Evolutionary conservation across 2,329 filamentous ascomycete genomes (phyloP).

Genomic region (Sporothrix curviconia): DNA sequence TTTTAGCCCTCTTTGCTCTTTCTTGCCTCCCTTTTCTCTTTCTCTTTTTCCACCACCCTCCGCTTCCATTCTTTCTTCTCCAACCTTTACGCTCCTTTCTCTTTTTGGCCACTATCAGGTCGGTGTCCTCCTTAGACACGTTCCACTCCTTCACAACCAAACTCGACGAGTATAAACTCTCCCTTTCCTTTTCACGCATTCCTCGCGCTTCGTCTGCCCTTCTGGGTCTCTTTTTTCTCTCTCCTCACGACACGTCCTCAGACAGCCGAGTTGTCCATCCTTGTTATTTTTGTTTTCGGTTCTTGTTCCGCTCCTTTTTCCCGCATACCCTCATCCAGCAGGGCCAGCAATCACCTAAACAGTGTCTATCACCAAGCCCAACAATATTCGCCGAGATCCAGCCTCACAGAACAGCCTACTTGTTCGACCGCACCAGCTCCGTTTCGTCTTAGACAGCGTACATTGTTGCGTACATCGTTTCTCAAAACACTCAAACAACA

Average conservation of each 20-base stretch:
- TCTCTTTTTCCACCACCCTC: not conserved
- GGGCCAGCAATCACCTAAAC: slow-evolving; percentile 9
- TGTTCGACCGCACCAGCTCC: slow-evolving; percentile 22
- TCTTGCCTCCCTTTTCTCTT: not conserved
- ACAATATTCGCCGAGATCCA: slow-evolving; percentile 1
- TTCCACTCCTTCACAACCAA: slow-evolving; percentile 16
- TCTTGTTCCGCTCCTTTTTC: not conserved
- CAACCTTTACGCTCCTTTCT: slow-evolving; percentile 17
- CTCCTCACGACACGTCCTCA: slow-evolving; percentile 3
- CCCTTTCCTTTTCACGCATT: slow-evolving; percentile 1
- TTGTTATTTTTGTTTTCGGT: not conserved
- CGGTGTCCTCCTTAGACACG: slow-evolving; percentile 17
- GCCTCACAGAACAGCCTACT: not conserved
- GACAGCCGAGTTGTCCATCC: slow-evolving; percentile 7
- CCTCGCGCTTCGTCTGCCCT: slow-evolving; percentile 2
- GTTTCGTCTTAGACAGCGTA: not conserved
- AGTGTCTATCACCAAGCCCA: slow-evolving; percentile 3
- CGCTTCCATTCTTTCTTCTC: slow-evolving; percentile 5
- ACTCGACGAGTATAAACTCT: slow-evolving; percentile 6
- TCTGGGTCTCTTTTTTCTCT: not conserved
- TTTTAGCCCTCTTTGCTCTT: not conserved
- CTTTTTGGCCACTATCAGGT: slow-evolving; percentile 10
- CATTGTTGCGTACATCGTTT: too few species aligned
- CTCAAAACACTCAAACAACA: too few species aligned
- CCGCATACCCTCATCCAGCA: slow-evolving; percentile 5